These are phyloP conservation scores for Pythium monospermum DNA, from an alignment of 352 stramenopile genomes.

Conservation along the genomic window DNA sequence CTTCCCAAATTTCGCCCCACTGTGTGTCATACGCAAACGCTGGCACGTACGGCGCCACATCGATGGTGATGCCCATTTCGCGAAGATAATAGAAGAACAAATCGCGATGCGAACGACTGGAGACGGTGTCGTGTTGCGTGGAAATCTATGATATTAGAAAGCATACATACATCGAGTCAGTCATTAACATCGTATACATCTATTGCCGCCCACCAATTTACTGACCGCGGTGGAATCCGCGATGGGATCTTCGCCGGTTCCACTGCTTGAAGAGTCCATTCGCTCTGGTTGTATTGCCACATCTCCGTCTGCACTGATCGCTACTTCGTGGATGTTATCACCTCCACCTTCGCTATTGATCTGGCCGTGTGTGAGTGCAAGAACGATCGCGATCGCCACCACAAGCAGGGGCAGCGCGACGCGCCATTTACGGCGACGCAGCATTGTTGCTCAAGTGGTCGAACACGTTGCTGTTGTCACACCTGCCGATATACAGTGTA, in stretches of 20 bases:
- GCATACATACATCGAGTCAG: too few species aligned
- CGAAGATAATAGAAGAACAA: conserved; percentile 17
- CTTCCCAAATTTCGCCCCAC: conserved; percentile 55
- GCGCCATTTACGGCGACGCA: conserved; percentile 7
- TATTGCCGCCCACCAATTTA: too few species aligned
- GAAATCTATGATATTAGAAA: too few species aligned
- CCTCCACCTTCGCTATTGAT: background rate
- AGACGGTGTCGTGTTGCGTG: too few species aligned
- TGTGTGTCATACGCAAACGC: conserved; percentile 47
- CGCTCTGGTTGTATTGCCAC: background rate
- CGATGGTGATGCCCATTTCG: conserved; percentile 12
- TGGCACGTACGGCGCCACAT: conserved; percentile 27
- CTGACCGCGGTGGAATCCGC: too few species aligned
- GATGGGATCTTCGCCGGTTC: background rate
- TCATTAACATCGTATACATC: too few species aligned
- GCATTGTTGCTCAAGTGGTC: background rate
- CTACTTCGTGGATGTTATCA: conserved; percentile 5
- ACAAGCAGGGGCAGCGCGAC: conserved; percentile 11
- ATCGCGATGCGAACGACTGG: conserved; percentile 13
- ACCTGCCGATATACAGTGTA: conserved; percentile 4
- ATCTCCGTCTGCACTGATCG: conserved; percentile 7
- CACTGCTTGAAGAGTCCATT: background rate
- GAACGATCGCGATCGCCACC: conserved; percentile 1
- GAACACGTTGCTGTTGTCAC: conserved; percentile 1
- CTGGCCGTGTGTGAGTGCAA: conserved; percentile 3